Evolutionary conservation across 306 rosid genomes (phyloP), one percentile per base, ranked within the genome.

Genomic region (Cucumis hystrix): DNA sequence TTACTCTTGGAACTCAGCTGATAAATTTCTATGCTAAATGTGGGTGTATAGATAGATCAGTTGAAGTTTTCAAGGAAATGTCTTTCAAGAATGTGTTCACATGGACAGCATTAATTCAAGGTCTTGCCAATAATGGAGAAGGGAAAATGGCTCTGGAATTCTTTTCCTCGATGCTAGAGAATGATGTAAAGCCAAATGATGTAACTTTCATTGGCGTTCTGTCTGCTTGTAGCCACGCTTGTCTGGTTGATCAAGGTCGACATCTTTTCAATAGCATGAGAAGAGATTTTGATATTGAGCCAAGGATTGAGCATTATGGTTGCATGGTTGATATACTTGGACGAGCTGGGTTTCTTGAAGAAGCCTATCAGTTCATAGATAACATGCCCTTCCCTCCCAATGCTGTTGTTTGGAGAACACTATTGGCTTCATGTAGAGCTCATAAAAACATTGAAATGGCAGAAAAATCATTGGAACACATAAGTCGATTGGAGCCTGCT

Each of bases 301-400:
- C 86, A 10, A 83, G 88, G 77, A 86, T 86, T 6, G 91, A 87
- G 81, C 91, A 89, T 75, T 87, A 86, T 52, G 93, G 93, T 68
- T 87, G 91, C 63, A 87, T 89, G 91, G 93, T 89, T 54, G 93
- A 89, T 79, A 78, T 87, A 77, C 86, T 86, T 72, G 94, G 94
- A 58, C 86, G 87, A 41, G 88, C 89, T 33, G 88, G 91, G 63
- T 80, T 84, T 75, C 83, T 86, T 40, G 85, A 83, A 51, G 91
- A 87, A 75, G 91, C 91, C 23, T 80, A 74, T 80, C 77, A 84
- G 80, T 89, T 87, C 49, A 75, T 86, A 28, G 84, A 69, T 68
- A 84, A 77, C 84, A 89, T 86, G 89, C 85, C 90, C 39, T 45
- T 81, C 23, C 77, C 81, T 56, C 89, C 94, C 64, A 89, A 89